Evolutionary conservation across 495 filamentous ascomycete species (phyloP), one percentile per base, ranked within the genome.

Genomic region (Penicillium ochrochloron): DNA sequence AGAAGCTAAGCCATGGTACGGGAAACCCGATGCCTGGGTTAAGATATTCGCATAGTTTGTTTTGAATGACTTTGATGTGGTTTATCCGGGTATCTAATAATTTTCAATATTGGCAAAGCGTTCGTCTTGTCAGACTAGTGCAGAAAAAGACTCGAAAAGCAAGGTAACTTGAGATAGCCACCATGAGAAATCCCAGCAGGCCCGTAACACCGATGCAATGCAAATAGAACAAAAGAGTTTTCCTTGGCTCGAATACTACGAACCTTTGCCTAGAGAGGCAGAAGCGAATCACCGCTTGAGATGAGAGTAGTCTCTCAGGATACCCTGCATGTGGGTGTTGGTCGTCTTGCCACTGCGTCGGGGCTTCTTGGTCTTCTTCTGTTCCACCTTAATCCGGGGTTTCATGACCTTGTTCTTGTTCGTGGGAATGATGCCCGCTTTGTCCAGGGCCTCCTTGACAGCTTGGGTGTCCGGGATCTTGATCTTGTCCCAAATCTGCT

Each of bases 321-420:
- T 85, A 65, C 90, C 88, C 70, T 83, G 84, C 95, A 99, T 97
- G 73, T 99, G 95, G 35, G 86, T 89, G 72, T 99, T 99, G 53
- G 93, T 97, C 44, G 89, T 89, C 83, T 93, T 96, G 29, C 90
- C 92, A 61, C 88, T 87, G 64, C 86, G 87, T 57, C 92, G 83
- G 50, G 86, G 79, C 55, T 91, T 89, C 66, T 84, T 84, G 51
- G 82, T 83, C 69, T 89, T 89, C 65, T 85, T 85, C 46, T 82
- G 76, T 64, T 87, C 85, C 55, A 80, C 70, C 62, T 84, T 84
- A n/a, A 83, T 76, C 48, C 83, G 78, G 23, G 78, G 73, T 66
- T 86, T 87, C 69, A 88, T 83, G 42, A 87, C 78, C 70, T 84
- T 87, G 64, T 86, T 88, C 54, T 93, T 91, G 76, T 88, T 93